Evolutionary conservation across 1,284 basidiomycete species (phyloP), one percentile per base, ranked within the genome.

Genomic region (Leucoagaricus sp.): DNA sequence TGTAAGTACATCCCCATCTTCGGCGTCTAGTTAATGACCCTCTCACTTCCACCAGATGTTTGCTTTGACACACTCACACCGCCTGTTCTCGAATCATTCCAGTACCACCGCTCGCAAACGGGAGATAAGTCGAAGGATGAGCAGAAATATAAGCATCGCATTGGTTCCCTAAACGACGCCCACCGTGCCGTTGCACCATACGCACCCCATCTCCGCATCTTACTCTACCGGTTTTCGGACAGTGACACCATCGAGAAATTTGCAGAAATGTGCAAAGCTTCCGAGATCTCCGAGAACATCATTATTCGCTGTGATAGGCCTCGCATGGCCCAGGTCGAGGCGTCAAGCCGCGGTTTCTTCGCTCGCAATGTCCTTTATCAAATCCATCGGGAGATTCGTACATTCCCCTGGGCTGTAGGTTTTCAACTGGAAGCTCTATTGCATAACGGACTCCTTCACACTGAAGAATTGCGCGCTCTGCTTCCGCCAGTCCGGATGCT

Each of bases 361-460:
- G 62, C 69, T 0, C 61, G 64, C 9, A 80, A 72, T 60, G 71
- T 70, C 29, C 72, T 91, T 1, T 70, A 77, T 60, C 69, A 69
- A 19, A 65, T 87, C 21, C 70, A 73, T 15, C 66, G 61, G 12
- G 75, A 76, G 67, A 62, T 87, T 2, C 53, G 34, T 23, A 41
- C 4, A 6, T 52, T 61, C 12, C 60, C 75, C 15, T 89, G 87
- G 85, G 66, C 74, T 3, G 75, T 89, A 42, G 84, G 84, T 1
- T 91, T 90, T 64, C 89, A 91, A 67, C 70, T 90, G 33, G 87
- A 88, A 65, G 78, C 82, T 0, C 72, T 90, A 13, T 65, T 91
- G 7, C 81, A 75, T 36, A 87, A 86, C 59, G 78, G 80, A 0
- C 68, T 81, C 8, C 70, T 89, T 36, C 81, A 83, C 58, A 82